Percentiles rank a stretch among this genome's conserved stretches.
Conservation (phyloP, 2,329 filamentous ascomycete genomes). For the Ustilaginoidea virens region DNA sequence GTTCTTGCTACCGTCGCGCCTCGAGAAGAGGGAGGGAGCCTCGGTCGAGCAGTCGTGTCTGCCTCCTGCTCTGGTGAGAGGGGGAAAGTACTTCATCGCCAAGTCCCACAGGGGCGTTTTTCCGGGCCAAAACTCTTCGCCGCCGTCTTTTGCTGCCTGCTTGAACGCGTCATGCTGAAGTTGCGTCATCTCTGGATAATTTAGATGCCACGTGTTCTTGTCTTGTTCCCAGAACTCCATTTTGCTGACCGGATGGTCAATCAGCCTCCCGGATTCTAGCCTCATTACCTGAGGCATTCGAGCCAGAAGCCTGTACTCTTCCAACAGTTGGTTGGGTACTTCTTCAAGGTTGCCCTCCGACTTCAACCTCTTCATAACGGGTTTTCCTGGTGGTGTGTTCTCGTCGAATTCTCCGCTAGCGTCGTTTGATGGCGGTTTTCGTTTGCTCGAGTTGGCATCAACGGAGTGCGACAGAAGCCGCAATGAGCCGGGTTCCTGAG, state of each 20-base stretch:
- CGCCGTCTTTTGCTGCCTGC: slow-evolving; percentile 30
- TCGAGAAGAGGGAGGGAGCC: slow-evolving; percentile 8
- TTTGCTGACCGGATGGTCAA: slow-evolving; percentile 41
- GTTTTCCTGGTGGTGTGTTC: slow-evolving; percentile 21
- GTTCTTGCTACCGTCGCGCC: slow-evolving; percentile 9
- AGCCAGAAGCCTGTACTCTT: slow-evolving; percentile 31
- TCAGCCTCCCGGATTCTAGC: slow-evolving; percentile 36
- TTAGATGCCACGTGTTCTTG: slow-evolving; percentile 39
- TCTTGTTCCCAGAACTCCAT: slow-evolving; percentile 43
- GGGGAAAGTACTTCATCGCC: slow-evolving; percentile 43
- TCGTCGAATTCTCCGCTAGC: slow-evolving; percentile 36
- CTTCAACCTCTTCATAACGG: slow-evolving; percentile 39
- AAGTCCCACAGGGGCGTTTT: slow-evolving; percentile 37
- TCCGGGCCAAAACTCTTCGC: slow-evolving; percentile 38
- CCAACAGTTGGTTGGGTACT: slow-evolving; percentile 18
- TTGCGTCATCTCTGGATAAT: slow-evolving; percentile 49
- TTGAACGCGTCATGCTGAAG: slow-evolving; percentile 41
- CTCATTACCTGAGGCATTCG: slow-evolving; percentile 33
- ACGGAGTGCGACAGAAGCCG: slow-evolving; percentile 12
- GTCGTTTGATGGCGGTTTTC: slow-evolving; percentile 33
- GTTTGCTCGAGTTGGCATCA: slow-evolving; percentile 36
- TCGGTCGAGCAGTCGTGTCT: not conserved
- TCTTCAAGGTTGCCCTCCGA: slow-evolving; percentile 28
- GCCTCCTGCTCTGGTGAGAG: slow-evolving; percentile 14
- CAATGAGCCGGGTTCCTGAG: slow-evolving; percentile 8